These are phyloP conservation scores for Misopates orontium DNA, from an alignment of 257 asterid genomes.

Conservation along the genomic window DNA sequence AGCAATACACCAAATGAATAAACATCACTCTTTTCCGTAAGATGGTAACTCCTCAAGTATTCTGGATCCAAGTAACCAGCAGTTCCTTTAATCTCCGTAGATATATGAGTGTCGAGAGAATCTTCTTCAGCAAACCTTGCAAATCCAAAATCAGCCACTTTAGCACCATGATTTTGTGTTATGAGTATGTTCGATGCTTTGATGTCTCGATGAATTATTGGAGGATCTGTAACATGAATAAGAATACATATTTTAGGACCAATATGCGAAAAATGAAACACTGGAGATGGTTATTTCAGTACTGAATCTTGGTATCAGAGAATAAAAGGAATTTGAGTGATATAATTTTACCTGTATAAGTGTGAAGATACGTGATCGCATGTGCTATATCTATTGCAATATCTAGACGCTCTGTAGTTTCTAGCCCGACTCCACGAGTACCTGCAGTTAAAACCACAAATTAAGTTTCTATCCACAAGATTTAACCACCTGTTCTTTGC, in stretches of 20 bases:
- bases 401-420: slow-evolving; percentile 58
- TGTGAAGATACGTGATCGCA: slow-evolving; percentile 72
- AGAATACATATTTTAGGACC: background rate
- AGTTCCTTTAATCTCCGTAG: slow-evolving; percentile 73
- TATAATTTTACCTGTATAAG: slow-evolving; percentile 51
- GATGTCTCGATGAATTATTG: slow-evolving; percentile 74
- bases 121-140: slow-evolving; percentile 59
- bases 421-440: slow-evolving; percentile 41
- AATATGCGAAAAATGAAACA: background rate
- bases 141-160: slow-evolving; percentile 77
- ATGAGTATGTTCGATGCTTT: slow-evolving; percentile 69
- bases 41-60: slow-evolving; percentile 58
- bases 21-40: slow-evolving; percentile 74
- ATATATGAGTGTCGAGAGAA: slow-evolving; percentile 50
- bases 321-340: background rate
- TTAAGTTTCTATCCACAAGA: too few species aligned
- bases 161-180: slow-evolving; percentile 64
- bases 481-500: background rate
- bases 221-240: slow-evolving; percentile 51
- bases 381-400: slow-evolving; percentile 78
- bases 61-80: slow-evolving; percentile 82
- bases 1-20: slow-evolving; percentile 79
- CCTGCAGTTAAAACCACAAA: slow-evolving; percentile 40
- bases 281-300: too few species aligned
- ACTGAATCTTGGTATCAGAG: too few species aligned